Conservation (phyloP, 1,284 basidiomycete genomes). For the Gymnopus androsaceus region DNA sequence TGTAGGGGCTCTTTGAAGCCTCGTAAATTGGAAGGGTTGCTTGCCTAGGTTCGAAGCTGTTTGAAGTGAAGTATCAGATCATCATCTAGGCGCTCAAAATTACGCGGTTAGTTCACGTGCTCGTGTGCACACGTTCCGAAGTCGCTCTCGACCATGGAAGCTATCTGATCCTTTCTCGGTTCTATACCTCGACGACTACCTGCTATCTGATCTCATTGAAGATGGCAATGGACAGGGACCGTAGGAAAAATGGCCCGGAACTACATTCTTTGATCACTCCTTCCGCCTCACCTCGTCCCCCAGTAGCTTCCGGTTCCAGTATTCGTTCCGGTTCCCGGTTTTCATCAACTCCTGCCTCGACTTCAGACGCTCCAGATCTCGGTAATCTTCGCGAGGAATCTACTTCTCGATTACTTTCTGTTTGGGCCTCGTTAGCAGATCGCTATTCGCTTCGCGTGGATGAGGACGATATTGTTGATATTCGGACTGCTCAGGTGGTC, state of each 20-base stretch:
- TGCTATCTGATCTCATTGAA: too few relatives aligned
- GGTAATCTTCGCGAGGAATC: conserved; percentile 45
- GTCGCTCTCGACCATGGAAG: too few relatives aligned
- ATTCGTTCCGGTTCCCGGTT: conserved; percentile 12
- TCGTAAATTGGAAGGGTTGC: too few relatives aligned
- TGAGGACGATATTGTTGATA: conserved; percentile 76
- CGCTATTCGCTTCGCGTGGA: conserved; percentile 66
- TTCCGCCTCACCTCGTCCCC: conserved; percentile 27
- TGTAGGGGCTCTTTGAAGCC: too few relatives aligned
- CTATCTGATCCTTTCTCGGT: too few relatives aligned
- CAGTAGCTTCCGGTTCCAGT: conserved; percentile 7
- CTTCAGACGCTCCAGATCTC: background rate
- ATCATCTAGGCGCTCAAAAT: too few relatives aligned
- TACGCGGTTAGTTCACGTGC: too few relatives aligned
- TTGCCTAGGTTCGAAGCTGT: too few relatives aligned
- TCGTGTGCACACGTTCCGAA: too few relatives aligned
- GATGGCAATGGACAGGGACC: background rate
- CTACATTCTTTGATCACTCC: conserved; percentile 12
- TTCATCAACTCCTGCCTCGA: conserved; percentile 8
- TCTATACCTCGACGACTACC: too few relatives aligned
- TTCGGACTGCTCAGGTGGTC: conserved; percentile 56
- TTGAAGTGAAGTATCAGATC: too few relatives aligned
- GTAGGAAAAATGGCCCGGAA: background rate
- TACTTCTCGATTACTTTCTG: conserved; percentile 53
- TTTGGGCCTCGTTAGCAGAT: conserved; percentile 67